Percentiles rank a stretch among this genome's conserved stretches.
These are phyloP conservation scores for Apophysomyces sp. DNA, from an alignment of 371 early-diverging fungal genomes.

Conservation along the genomic window DNA sequence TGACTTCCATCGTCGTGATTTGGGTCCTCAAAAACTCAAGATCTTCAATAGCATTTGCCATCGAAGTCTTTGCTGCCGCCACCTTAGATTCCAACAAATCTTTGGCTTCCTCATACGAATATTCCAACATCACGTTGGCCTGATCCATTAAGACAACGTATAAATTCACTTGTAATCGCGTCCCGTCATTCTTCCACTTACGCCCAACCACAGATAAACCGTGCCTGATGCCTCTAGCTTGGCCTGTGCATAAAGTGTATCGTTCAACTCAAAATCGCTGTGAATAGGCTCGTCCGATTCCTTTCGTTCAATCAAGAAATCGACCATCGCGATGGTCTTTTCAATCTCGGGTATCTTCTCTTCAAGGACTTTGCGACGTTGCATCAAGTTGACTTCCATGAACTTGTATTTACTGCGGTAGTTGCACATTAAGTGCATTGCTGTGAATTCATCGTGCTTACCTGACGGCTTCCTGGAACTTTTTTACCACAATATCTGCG, in stretches of 20 bases:
- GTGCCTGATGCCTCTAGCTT: slow-evolving; percentile 71
- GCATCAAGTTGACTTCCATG: slow-evolving; percentile 90
- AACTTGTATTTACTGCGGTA: slow-evolving; percentile 89
- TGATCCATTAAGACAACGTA: slow-evolving; percentile 17
- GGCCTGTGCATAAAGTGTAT: slow-evolving; percentile 91
- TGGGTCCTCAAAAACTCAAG: slow-evolving; percentile 93
- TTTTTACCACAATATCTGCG: slow-evolving; percentile 81
- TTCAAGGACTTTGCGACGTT: slow-evolving; percentile 80
- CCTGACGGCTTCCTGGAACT: slow-evolving; percentile 92
- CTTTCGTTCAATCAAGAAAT: slow-evolving; percentile 67
- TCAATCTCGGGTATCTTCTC: slow-evolving; percentile 96
- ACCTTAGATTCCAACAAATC: slow-evolving; percentile 79
- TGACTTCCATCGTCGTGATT: slow-evolving; percentile 98
- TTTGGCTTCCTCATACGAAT: slow-evolving; percentile 87
- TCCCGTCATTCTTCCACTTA: slow-evolving; percentile 31
- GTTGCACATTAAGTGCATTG: background rate
- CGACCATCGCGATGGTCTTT: slow-evolving; percentile 87
- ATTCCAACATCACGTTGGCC: slow-evolving; percentile 98
- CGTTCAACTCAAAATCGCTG: slow-evolving; percentile 90
- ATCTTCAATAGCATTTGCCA: slow-evolving; percentile 83
- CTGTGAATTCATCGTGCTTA: slow-evolving; percentile 21
- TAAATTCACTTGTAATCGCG: background rate
- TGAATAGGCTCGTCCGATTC: slow-evolving; percentile 73
- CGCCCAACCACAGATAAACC: slow-evolving; percentile 96
- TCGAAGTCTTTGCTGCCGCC: slow-evolving; percentile 66